Evolutionary conservation across 164 flowering plant genomes (phyloP).

Genomic region (Chloranthus sessilifolius): DNA sequence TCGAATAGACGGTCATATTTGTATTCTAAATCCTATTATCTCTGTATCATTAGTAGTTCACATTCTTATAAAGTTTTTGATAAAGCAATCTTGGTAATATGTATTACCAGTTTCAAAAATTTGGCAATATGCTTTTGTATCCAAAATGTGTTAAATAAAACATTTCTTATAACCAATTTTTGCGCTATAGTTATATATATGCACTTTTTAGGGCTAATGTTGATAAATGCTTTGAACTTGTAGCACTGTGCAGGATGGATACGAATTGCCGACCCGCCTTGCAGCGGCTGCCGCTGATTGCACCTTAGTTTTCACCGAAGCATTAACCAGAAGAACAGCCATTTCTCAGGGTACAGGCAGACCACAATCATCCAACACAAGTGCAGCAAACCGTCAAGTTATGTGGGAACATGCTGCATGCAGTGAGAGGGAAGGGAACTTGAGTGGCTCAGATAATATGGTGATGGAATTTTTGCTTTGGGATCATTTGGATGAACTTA

Average conservation of each 20-base stretch:
- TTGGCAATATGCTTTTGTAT: no score
- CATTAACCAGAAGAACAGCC: constrained; percentile 30
- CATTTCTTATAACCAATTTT: no score
- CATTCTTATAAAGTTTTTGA: no score
- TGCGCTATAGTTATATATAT: no score
- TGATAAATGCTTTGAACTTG: constrained; percentile 13
- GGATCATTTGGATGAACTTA: constrained; percentile 55
- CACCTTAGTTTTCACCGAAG: constrained; percentile 45
- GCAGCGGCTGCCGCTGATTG: constrained; percentile 81
- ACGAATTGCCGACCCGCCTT: constrained; percentile 88
- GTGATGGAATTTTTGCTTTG: constrained; percentile 49
- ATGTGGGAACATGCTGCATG: constrained; percentile 15
- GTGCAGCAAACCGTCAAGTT: constrained; percentile 14
- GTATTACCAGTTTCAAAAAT: no score
- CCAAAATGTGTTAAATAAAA: no score
- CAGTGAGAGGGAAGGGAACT: constrained; percentile 24
- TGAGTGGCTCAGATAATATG: constrained; percentile 15
- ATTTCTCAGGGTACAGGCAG: constrained; percentile 20
- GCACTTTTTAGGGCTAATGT: neutral
- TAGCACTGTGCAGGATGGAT: constrained; percentile 62
- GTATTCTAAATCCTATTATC: no score
- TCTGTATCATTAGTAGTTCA: no score
- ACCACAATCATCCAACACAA: constrained; percentile 18
- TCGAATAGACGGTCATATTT: no score
- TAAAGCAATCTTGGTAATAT: no score